Conservation (phyloP, 768 basidiomycete species). For the Chalciporus pseudorubinellus region DNA sequence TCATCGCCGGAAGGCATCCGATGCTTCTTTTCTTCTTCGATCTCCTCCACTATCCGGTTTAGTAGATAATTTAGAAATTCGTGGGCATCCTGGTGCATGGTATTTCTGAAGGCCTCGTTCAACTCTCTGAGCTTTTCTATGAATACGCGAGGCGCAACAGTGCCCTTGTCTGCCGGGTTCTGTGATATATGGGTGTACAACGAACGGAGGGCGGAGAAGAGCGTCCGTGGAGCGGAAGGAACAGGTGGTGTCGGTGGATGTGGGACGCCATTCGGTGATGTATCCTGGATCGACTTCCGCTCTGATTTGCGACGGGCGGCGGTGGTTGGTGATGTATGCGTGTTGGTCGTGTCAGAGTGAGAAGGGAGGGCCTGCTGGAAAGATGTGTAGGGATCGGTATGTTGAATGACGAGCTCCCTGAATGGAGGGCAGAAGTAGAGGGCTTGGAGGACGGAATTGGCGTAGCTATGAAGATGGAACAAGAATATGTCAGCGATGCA, state of each 20-base stretch:
- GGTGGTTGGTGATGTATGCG: constrained; percentile 27
- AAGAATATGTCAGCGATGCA: constrained; percentile 18
- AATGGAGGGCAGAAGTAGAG: constrained; percentile 96
- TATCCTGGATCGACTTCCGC: constrained; percentile 45
- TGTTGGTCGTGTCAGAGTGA: constrained; percentile 18
- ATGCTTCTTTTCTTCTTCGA: constrained; percentile 67
- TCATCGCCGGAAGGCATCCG: constrained; percentile 55
- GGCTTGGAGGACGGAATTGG: constrained; percentile 97
- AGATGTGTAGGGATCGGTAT: constrained; percentile 48
- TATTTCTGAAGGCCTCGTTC: constrained; percentile 87
- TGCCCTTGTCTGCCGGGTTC: constrained; percentile 77
- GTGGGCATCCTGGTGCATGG: constrained; percentile 97
- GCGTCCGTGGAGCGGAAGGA: constrained; percentile 62
- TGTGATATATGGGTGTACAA: constrained; percentile 81
- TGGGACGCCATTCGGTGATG: constrained; percentile 26
- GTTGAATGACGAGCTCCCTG: constrained; percentile 82
- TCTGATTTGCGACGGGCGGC: constrained; percentile 55
- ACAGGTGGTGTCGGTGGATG: constrained; percentile 43
- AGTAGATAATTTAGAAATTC: constrained; percentile 95
- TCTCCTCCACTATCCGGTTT: constrained; percentile 91
- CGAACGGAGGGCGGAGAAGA: constrained; percentile 92
- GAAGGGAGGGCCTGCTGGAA: constrained; percentile 34
- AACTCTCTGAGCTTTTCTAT: constrained; percentile 91
- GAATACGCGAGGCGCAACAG: constrained; percentile 85
- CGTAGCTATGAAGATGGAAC: constrained; percentile 60